A percentile compares a stretch with the other conserved stretches of the same genome.
Evolutionary conservation across 2,329 filamentous ascomycete species (phyloP).

Genomic region (Dothideomycetes sp.): DNA sequence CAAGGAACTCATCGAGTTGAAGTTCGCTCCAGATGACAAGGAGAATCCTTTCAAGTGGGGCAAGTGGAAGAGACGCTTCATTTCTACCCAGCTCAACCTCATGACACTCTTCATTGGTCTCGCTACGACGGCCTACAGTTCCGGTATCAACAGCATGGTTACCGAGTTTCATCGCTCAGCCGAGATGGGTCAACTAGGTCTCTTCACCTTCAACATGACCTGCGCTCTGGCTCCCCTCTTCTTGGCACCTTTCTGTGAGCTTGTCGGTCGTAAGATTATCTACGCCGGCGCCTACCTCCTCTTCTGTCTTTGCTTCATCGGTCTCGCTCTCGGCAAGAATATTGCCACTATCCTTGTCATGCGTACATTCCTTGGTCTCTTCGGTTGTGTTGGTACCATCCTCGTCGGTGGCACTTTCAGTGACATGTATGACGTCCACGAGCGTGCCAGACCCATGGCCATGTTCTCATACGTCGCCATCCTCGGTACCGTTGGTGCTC

Average conservation of each 20-base stretch:
- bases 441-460: slow-evolving; percentile 40
- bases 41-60: slow-evolving; percentile 46
- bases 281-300: slow-evolving; percentile 39
- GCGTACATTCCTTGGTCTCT: slow-evolving; percentile 40
- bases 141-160: slow-evolving; percentile 40
- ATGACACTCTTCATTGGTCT: slow-evolving; percentile 48
- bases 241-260: slow-evolving; percentile 42
- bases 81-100: slow-evolving; percentile 39
- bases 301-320: slow-evolving; percentile 42
- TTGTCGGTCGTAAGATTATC: slow-evolving; percentile 39
- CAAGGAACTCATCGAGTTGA: slow-evolving; percentile 38
- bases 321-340: slow-evolving; percentile 39
- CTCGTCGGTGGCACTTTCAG: slow-evolving; percentile 43
- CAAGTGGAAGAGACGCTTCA: slow-evolving; percentile 35
- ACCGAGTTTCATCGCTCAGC: slow-evolving; percentile 35
- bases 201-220: slow-evolving; percentile 43
- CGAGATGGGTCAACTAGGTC: slow-evolving; percentile 39
- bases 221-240: slow-evolving; percentile 41
- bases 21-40: slow-evolving; percentile 37
- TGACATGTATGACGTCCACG: slow-evolving; percentile 40
- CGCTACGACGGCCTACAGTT: slow-evolving; percentile 46
- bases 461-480: slow-evolving; percentile 43
- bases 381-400: slow-evolving; percentile 42
- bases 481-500: slow-evolving; percentile 44
- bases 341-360: slow-evolving; percentile 41